These are phyloP conservation scores for Cardamine occulta DNA, from an alignment of 345 rosid species.

Conservation along the genomic window DNA sequence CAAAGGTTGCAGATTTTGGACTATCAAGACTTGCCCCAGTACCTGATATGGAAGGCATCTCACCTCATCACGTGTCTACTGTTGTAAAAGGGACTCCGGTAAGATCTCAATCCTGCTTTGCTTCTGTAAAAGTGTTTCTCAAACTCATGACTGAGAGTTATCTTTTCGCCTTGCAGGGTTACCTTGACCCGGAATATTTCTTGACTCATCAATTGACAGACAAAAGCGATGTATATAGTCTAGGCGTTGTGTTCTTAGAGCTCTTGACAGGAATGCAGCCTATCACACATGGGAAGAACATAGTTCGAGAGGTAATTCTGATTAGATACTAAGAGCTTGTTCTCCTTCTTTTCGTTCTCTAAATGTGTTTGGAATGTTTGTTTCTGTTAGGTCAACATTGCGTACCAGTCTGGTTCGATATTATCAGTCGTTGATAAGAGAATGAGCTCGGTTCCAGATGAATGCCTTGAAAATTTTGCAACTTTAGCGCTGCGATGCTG, in stretches of 20 bases:
- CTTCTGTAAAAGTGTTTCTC: slow-evolving; percentile 7
- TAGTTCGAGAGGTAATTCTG: slow-evolving; percentile 79
- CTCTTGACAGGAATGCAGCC: slow-evolving; percentile 95
- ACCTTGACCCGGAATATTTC: slow-evolving; percentile 96
- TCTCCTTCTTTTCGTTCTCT: slow-evolving; percentile 6
- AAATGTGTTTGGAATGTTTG: background rate
- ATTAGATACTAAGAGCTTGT: background rate
- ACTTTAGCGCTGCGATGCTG: slow-evolving; percentile 76
- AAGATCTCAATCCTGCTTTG: slow-evolving; percentile 25
- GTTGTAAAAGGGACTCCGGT: slow-evolving; percentile 96
- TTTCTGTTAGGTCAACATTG: slow-evolving; percentile 60
- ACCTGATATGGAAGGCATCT: slow-evolving; percentile 69
- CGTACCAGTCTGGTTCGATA: slow-evolving; percentile 73
- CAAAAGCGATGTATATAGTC: slow-evolving; percentile 96
- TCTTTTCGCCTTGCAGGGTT: slow-evolving; percentile 64
- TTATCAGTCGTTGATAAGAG: slow-evolving; percentile 75
- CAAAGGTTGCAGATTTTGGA: slow-evolving; percentile 98
- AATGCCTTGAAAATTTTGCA: slow-evolving; percentile 79
- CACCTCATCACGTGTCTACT: slow-evolving; percentile 79
- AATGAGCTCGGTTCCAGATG: slow-evolving; percentile 93
- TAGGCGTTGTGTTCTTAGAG: slow-evolving; percentile 92
- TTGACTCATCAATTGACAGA: slow-evolving; percentile 91
- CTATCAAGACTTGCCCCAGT: slow-evolving; percentile 90
- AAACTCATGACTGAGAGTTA: slow-evolving; percentile 23
- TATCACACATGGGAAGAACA: slow-evolving; percentile 91